Base-by-base conservation (phyloP, 257 asterid species). In the Orobanche coerulescens region DNA sequence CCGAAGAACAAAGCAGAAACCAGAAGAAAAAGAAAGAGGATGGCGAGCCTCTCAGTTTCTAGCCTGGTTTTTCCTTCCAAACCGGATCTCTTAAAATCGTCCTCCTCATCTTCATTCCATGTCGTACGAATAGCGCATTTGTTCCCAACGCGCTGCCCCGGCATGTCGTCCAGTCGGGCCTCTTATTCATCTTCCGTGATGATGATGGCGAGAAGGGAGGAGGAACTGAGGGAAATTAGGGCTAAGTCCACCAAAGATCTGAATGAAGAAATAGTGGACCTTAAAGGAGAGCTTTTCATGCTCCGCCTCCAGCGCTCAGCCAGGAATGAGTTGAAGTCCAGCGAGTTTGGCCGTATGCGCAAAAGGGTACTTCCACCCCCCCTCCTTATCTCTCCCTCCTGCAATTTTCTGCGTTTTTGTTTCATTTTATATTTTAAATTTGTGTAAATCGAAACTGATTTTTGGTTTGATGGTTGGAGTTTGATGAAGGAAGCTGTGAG, bases 261-360 rank as follows among this genome's bases (percentile, higher is more conserved):
- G 5, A 73, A 89, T 40, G 95, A 93, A 72, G 97, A 93, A 71
- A 81, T 89, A 15, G 80, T 90, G 13, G 97, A 90, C 80, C 85
- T 89, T 37, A 89, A 93, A 73, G 99, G 99, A 34, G 99, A 93
- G 84, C 83, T 93, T 28, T 79, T 93, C 39, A 93, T 93, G 99
- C 95, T 93, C 54, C 97, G 97, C 53, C 93, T 92, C 60, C 95
- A 92, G 72, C 81, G 90, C 50, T 83, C 99, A 19, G 97, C 95
- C 26, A 78, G 96, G 58, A 93, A 81, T 39, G 99, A 93, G 84
- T 86, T 86, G 77, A 88, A 84, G 75, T 77, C 93, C 34, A 88
- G 98, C 77, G 98, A 92, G 52, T 92, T 93, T 54, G 82, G 74
- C 49, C 89, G 78, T 6, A 93, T 93, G 97, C 91, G 90, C 59